Base-by-base conservation (phyloP, 2,329 filamentous ascomycete genomes). In the Exserohilum rostratum region DNA sequence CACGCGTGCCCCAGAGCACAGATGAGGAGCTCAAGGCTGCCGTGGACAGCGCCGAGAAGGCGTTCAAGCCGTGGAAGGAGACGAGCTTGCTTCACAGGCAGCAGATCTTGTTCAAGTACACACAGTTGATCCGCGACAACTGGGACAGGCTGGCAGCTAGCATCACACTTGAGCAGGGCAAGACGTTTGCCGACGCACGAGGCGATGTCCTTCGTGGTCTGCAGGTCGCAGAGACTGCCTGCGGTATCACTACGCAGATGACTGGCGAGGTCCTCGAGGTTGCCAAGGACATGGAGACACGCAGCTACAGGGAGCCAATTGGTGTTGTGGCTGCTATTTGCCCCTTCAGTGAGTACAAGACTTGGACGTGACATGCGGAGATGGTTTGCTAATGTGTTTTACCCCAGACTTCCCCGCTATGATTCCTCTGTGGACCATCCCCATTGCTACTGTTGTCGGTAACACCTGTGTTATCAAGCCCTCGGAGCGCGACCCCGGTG, bases 341-440 rank as follows among this genome's bases (percentile, higher is more conserved):
- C 81, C 90, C 90, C 2, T 95, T 95, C 73, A 95, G 88, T 91
- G 74, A 76, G 87, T 78, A 20, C 17, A 38, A 12, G 12, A 29
- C 20, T 30, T 25, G 15, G 20, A 30, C 22, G 25, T 15, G 27
- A n/a, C 29, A 20, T 13, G 52, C 35, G 11, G 30, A 15, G 15
- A 30, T 20, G 18, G 17, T 47, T 25, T 47, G 51, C 71, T 75
- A 64, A 73, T 66, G 52, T 47, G 27, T 30, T 27, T 50, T 25
- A 4, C 40, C 12, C 47, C 57, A 90, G 88, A 95, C 81, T 95
- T 95, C 79, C 90, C 90, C 38, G 90, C 90, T 66, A 96, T 96
- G 90, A 95, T 96, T 74, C 91, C 90, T 3, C 83, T 96, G n/a
- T 96, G 90, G 90, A 91, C 85, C 57, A 92, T 96, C 58, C 91